Percentiles rank a stretch among this genome's conserved stretches.
These are phyloP conservation scores for Trichoderma asperellum DNA, from an alignment of 2,329 filamentous ascomycete species.

Conservation along the genomic window DNA sequence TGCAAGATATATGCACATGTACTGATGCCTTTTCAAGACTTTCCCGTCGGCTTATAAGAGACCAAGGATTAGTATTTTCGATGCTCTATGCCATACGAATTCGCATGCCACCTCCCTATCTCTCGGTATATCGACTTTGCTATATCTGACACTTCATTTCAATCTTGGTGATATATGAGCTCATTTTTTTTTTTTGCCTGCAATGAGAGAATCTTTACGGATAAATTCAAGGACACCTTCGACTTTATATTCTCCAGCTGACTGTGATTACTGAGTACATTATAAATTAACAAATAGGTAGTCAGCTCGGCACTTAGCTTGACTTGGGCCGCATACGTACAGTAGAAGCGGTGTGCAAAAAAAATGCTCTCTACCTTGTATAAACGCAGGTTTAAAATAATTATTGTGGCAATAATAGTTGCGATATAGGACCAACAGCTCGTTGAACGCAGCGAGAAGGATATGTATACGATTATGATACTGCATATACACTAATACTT, in stretches of 20 bases:
- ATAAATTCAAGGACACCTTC: not conserved
- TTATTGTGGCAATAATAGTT: not conserved
- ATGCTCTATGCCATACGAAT: not conserved
- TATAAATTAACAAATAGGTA: not conserved
- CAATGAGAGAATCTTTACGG: no score
- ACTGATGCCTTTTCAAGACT: not conserved
- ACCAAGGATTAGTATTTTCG: not conserved
- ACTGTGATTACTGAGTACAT: not conserved
- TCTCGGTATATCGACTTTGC: not conserved
- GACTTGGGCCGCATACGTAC: not conserved
- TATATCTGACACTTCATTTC: not conserved
- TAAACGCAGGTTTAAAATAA: not conserved
- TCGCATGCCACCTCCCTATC: not conserved
- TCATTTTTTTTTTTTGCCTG: not conserved
- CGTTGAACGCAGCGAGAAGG: not conserved
- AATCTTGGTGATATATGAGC: not conserved
- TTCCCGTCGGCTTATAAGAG: constrained; percentile 12
- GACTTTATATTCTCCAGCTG: not conserved
- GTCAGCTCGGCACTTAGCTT: not conserved
- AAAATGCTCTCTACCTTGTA: not conserved
- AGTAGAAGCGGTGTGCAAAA: not conserved
- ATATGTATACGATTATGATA: not conserved
- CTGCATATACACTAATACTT: not conserved
- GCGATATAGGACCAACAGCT: not conserved
- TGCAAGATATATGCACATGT: not conserved